These are phyloP conservation scores for Coniosporium tulheliwenetii DNA, from an alignment of 2,329 filamentous ascomycete genomes.

Conservation along the genomic window DNA sequence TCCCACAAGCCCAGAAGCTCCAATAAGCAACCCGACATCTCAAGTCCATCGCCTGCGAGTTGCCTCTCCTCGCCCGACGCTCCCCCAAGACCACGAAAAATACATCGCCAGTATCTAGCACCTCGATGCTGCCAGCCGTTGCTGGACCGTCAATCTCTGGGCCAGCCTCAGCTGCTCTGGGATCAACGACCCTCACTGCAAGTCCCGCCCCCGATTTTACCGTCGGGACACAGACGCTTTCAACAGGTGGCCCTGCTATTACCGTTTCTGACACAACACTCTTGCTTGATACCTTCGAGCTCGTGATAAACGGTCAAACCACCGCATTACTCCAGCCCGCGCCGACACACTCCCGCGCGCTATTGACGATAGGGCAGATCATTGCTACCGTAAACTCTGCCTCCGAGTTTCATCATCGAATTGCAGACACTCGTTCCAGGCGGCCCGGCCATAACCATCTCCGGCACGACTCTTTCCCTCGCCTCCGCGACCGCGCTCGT, in stretches of 20 bases:
- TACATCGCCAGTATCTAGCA: no score
- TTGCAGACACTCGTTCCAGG: background rate
- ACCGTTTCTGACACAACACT: slow-evolving; percentile 4
- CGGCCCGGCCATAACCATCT: background rate
- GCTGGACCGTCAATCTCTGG: no score
- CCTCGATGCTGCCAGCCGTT: no score
- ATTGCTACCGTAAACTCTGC: background rate
- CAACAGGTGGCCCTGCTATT: slow-evolving; percentile 5
- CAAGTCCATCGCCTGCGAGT: no score
- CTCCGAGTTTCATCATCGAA: background rate
- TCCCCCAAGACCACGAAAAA: no score
- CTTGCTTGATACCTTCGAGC: background rate
- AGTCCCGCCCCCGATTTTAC: background rate
- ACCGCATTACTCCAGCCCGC: background rate
- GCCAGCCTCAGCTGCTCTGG: no score
- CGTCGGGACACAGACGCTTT: slow-evolving; percentile 4
- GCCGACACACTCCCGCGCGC: no score
- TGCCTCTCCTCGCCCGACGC: no score
- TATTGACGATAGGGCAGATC: background rate
- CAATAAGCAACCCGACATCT: no score
- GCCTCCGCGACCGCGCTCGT: background rate
- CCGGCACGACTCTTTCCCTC: background rate
- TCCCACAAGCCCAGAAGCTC: no score
- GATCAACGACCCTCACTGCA: no score
- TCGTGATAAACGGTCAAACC: background rate